phyloP scores from a whole-genome alignment of 2,329 filamentous ascomycete species.

The Raffaelea deltoideospora region DNA sequence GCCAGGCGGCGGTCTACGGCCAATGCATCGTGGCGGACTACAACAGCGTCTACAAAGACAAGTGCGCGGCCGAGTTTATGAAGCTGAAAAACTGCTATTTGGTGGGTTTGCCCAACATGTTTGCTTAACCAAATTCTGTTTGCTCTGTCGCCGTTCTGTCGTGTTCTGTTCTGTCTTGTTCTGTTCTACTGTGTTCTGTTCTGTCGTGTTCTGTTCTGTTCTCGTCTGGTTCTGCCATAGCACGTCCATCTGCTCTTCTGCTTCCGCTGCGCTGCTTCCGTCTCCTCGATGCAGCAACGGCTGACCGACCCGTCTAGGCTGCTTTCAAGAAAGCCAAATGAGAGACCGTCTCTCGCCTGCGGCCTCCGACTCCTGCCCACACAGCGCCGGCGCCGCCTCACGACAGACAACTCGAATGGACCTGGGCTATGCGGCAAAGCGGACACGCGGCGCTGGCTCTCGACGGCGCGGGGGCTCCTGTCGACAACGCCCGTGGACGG shows the following conservation, averaged over 20 bases:
- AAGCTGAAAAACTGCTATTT: slow-evolving; percentile 76
- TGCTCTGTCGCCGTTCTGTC: background rate
- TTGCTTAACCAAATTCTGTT: no score
- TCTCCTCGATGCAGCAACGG: background rate
- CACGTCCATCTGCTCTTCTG: no score
- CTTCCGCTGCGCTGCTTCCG: background rate
- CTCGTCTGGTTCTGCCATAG: no score
- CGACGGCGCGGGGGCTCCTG: background rate
- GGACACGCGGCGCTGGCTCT: no score
- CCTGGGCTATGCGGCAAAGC: no score
- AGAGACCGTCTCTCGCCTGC: background rate
- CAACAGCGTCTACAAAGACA: slow-evolving; percentile 78
- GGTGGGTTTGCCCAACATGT: slow-evolving; percentile 42
- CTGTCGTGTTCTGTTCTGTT: no score
- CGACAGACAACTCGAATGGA: no score
- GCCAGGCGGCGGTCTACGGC: slow-evolving; percentile 68
- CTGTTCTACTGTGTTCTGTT: no score
- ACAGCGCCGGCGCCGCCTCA: no score
- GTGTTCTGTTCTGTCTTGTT: no score
- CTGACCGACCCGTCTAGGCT: slow-evolving; percentile 2
- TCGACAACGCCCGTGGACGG: background rate
- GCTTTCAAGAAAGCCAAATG: slow-evolving; percentile 5
- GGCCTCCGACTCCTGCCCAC: background rate
- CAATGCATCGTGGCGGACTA: slow-evolving; percentile 87
- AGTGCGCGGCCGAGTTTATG: slow-evolving; percentile 76